Evolutionary conservation across 2,329 filamentous ascomycete genomes (phyloP), one percentile per base, ranked within the genome.

Genomic region (Exophiala phaeomuriformis): DNA sequence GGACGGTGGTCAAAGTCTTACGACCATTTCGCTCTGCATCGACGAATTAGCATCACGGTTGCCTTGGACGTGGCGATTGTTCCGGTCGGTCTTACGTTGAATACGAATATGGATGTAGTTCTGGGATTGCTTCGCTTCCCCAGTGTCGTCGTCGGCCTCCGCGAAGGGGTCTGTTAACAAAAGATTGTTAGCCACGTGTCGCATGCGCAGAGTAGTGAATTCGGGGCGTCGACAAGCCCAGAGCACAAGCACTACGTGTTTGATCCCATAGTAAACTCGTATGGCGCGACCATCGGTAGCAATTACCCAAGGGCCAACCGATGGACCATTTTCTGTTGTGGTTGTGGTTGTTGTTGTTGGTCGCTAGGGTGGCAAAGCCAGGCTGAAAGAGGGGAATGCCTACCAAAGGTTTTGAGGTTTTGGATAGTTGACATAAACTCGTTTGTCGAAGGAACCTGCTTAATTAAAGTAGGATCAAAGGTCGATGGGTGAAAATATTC

Each of bases 61-160:
- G 4, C 32, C 37, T 35, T 10, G 39, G 29, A 8, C 27, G 8
- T 41, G 32, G 10, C n/a, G 36, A n/a, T 10, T 39, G 19, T 39
- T 52, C 10, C 31, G 41, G 43, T 6, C 40, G 59, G 33, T 84
- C 86, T 70, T 84, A 97, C 91, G 93, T 75, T 98, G 93, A 73
- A 97, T 97, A 77, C 93, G 90, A 76, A 98, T 97, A 79, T 97
- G 93, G 75, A 97, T 95, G 75, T 96, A 95, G 77, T 95, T 94
- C 78, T 95, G 88, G 73, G 87, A 84, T 81, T 93, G 87, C 78
- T 93, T 93, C 73, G 84, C 86, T 78, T 95, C 88, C 81, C 90
- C 90, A 75, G 86, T 90, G 76, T 95, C 90, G 85, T 96, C 91
- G 88, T 96, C 93, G 84, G 90, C 93, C 88, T 97, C 93, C 86